Evolutionary conservation across 2,329 filamentous ascomycete genomes (phyloP), one percentile per base, ranked within the genome.

Genomic region (Dactylellina parvicollis): DNA sequence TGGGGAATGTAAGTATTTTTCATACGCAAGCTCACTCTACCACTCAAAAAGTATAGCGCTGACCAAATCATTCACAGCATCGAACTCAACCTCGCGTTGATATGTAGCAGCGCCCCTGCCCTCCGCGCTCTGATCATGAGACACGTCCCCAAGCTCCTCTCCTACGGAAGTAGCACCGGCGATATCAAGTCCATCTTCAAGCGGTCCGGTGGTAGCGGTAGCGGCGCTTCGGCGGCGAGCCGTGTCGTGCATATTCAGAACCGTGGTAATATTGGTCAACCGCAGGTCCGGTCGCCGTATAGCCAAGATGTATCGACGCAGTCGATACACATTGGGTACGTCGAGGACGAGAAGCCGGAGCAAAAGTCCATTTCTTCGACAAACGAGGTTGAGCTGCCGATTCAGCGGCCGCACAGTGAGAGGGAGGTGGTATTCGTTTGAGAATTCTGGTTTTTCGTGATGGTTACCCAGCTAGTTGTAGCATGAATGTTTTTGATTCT

Each of bases 31-130:
- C n/a, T n/a, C n/a, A 18, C 14, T 28, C 14, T 40, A 5, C 1
- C 4, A 8, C 2, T 55, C 8, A n/a, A 24, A 32, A 18, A 16
- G 9, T 9, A 26, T 14, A 36, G 47, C 36, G 54, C 32, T n/a
- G 32, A 38, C 30, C 4, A 40, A 16, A 12, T 30, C 20, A n/a
- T 18, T 28, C 22, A 24, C 28, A 69, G 55, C 7, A 52, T 69
- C 56, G 64, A 69, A 30, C 34, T 57, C 14, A 60, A 69, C 38
- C 55, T 69, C 12, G 64, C 54, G 2, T 36, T 69, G 14, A 69
- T 69, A 22, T 69, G 64, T 20, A 69, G 64, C 22, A 69, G 64
- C n/a, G 54, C 56, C n/a, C 64, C 64, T 10, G 64, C 64, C n/a
- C 64, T 69, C 3, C 54, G 64, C 28, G 54, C 64, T 10, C 52